These are phyloP conservation scores for Aristolochia californica DNA, from an alignment of 164 flowering plant genomes.

Conservation along the genomic window DNA sequence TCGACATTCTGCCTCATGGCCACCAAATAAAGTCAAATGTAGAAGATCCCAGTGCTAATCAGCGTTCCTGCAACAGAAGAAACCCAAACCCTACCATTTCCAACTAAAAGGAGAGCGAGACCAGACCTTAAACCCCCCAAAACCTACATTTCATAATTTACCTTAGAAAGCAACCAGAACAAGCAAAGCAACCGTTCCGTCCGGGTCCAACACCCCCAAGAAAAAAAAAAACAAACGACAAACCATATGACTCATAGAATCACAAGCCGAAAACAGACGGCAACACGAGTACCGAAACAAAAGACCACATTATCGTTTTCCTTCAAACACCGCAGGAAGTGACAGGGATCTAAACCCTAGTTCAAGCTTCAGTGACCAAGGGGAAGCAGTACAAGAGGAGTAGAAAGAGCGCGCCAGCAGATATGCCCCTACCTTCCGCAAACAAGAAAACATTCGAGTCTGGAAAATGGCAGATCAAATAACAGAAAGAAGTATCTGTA, in stretches of 20 bases:
- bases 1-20: too few relatives aligned
- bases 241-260: neutral
- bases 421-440: constrained; percentile 8
- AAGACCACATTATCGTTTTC: constrained; percentile 14
- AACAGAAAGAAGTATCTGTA: neutral
- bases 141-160: too few relatives aligned
- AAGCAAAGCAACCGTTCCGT: too few relatives aligned
- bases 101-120: too few relatives aligned
- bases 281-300: neutral
- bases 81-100: too few relatives aligned
- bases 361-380: neutral
- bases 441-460: constrained; percentile 5
- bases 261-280: neutral
- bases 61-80: too few relatives aligned
- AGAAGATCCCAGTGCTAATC: too few relatives aligned
- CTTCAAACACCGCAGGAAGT: neutral
- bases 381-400: neutral
- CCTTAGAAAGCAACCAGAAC: too few relatives aligned
- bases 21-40: too few relatives aligned
- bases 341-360: constrained; percentile 11
- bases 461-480: neutral
- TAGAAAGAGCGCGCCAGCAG: neutral
- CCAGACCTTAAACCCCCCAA: too few relatives aligned
- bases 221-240: neutral
- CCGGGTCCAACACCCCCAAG: neutral